A percentile compares a stretch with the other conserved stretches of the same genome.
Evolutionary conservation across 805 yeast genomes (phyloP).

Genomic region (Candida ipomoeae): DNA sequence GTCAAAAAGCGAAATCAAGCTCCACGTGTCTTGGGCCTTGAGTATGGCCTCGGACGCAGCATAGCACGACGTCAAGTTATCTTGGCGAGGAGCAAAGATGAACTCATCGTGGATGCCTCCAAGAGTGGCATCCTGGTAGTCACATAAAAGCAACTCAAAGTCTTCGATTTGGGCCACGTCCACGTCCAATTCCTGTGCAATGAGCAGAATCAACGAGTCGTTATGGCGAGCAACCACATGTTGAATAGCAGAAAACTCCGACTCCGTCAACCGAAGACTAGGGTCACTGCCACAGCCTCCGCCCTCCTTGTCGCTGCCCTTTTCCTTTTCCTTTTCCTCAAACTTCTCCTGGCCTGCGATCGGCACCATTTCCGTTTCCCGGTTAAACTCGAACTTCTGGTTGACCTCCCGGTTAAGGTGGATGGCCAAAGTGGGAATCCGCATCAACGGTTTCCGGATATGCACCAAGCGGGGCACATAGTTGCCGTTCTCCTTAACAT

Average conservation of each 20-base stretch:
- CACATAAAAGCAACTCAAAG: conserved; percentile 82
- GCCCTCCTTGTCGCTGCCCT: conserved; percentile 4
- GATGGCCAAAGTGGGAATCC: conserved; percentile 93
- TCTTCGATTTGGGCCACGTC: conserved; percentile 66
- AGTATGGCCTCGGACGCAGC: conserved; percentile 71
- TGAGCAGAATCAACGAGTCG: conserved; percentile 58
- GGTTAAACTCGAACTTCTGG: conserved; percentile 80
- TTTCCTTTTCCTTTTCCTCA: conserved; percentile 14
- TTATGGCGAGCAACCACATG: conserved; percentile 73
- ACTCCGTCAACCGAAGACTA: conserved; percentile 42
- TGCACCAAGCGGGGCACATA: conserved; percentile 67
- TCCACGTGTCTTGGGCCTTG: conserved; percentile 45
- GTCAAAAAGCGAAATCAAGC: conserved; percentile 80
- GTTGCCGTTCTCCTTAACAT: conserved; percentile 51
- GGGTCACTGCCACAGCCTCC: conserved; percentile 47
- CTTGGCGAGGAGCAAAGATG: conserved; percentile 86
- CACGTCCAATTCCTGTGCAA: conserved; percentile 63
- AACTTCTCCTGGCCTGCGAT: conserved; percentile 59
- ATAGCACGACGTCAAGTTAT: conserved; percentile 84
- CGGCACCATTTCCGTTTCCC: conserved; percentile 81
- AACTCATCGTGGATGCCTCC: conserved; percentile 93
- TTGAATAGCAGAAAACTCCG: conserved; percentile 62
- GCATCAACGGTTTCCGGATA: conserved; percentile 70
- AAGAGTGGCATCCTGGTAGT: conserved; percentile 73
- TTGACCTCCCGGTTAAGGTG: conserved; percentile 79